Percentiles rank a stretch among this genome's conserved stretches.
phyloP scores from a whole-genome alignment of 805 yeast genomes.

The Ogataea saltuana region DNA sequence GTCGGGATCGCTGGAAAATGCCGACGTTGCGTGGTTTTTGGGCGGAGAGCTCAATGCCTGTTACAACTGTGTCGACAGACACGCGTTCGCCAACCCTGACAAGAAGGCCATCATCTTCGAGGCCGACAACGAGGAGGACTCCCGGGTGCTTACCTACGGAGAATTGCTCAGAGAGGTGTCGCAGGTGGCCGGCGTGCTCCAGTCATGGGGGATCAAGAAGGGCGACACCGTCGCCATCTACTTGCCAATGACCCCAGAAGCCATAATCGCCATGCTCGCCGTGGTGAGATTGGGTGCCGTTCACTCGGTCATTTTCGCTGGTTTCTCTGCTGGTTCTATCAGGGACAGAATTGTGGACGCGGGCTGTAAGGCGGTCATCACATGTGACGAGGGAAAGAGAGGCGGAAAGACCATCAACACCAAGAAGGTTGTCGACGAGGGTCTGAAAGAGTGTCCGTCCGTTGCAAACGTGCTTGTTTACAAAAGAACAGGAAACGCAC shows the following conservation, averaged over 20 bases:
- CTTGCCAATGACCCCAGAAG: constrained; percentile 97
- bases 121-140: constrained; percentile 85
- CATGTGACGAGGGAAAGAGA: constrained; percentile 93
- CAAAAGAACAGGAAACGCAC: constrained; percentile 77
- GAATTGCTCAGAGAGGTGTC: constrained; percentile 84
- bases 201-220: constrained; percentile 81
- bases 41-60: constrained; percentile 92
- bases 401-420: constrained; percentile 94
- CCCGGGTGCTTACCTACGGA: constrained; percentile 75
- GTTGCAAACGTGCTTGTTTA: constrained; percentile 85
- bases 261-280: constrained; percentile 91
- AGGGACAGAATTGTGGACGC: constrained; percentile 91
- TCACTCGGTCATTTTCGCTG: constrained; percentile 96
- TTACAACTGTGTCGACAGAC: constrained; percentile 94
- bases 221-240: constrained; percentile 98
- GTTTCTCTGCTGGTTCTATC: constrained; percentile 91
- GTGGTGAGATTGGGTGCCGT: constrained; percentile 92
- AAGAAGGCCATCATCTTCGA: constrained; percentile 86
- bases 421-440: constrained; percentile 94
- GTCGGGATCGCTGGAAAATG: constrained; percentile 65
- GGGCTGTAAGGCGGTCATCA: constrained; percentile 79
- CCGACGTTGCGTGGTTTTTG: constrained; percentile 90
- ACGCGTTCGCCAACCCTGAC: constrained; percentile 84
- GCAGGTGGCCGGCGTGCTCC: constrained; percentile 80
- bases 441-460: constrained; percentile 68